These are phyloP conservation scores for Cercospora sp. DNA, from an alignment of 2,329 filamentous ascomycete genomes.

Conservation along the genomic window DNA sequence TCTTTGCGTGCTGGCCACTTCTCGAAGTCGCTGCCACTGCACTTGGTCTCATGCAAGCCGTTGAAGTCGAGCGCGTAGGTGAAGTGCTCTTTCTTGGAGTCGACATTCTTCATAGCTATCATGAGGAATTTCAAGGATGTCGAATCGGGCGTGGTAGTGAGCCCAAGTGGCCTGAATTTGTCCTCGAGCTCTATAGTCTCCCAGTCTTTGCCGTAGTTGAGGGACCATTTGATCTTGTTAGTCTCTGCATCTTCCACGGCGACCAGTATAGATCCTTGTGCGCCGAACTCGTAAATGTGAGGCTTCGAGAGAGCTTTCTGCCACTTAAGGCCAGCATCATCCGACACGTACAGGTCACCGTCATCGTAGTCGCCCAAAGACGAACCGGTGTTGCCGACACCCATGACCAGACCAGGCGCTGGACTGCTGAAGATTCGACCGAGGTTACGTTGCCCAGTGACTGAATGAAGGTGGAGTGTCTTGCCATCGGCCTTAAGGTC, in stretches of 20 bases:
- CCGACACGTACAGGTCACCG: slow-evolving; percentile 81
- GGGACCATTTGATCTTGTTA: slow-evolving; percentile 70
- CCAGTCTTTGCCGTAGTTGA: slow-evolving; percentile 90
- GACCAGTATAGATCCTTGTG: slow-evolving; percentile 84
- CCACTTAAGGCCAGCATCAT: slow-evolving; percentile 89
- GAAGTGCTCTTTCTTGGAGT: slow-evolving; percentile 53
- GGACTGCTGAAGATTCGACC: slow-evolving; percentile 91
- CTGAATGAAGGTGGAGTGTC: slow-evolving; percentile 83
- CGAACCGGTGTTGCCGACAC: slow-evolving; percentile 83
- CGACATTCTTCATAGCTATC: slow-evolving; percentile 60
- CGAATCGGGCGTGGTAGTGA: slow-evolving; percentile 90
- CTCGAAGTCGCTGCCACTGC: slow-evolving; percentile 75
- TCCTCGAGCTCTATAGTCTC: slow-evolving; percentile 66
- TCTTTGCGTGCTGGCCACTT: slow-evolving; percentile 84
- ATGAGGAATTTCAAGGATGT: slow-evolving; percentile 89
- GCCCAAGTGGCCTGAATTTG: slow-evolving; percentile 67
- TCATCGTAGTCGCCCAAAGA: slow-evolving; percentile 69
- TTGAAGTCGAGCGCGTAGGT: slow-evolving; percentile 81
- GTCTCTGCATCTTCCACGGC: slow-evolving; percentile 72
- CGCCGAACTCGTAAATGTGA: slow-evolving; percentile 95
- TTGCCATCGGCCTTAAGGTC: slow-evolving; percentile 65
- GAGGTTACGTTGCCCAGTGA: slow-evolving; percentile 78
- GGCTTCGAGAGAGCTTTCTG: slow-evolving; percentile 70
- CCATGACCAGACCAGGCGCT: slow-evolving; percentile 91
- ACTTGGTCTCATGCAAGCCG: slow-evolving; percentile 75